Base-by-base conservation (phyloP, 2,329 filamentous ascomycete genomes). In the Plenodomus lindquistii region DNA sequence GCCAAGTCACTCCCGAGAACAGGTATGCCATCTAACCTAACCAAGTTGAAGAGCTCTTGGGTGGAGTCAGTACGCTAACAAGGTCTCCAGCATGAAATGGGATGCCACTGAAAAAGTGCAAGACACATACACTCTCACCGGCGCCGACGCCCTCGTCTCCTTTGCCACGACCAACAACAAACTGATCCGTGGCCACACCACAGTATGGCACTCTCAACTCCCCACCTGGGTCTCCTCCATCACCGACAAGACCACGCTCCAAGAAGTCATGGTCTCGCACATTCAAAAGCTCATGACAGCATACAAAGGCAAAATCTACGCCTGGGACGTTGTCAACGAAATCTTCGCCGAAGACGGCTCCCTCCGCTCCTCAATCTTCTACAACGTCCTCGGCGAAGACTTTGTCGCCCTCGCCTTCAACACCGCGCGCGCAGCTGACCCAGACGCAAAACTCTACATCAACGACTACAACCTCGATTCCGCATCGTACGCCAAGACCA, bases 401-500 rank as follows among this genome's bases (percentile, higher is more conserved):
- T 89, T 86, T 63, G 82, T 91, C 44, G 75, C 77, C 18, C 86
- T 88, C 60, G 87, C 87, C 29, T 91, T 90, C 74, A 77, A 81
- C 43, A 82, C 87, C 10, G 87, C 88, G 17, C 80, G 82, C 42
- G 77, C 77, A 8, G 86, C 85, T 13, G 87, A 90, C 67, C 85
- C 87, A 2, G 62, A 72, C 46, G 85, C 84, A 2, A 86, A 86
- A 72, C 77, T 91, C 34, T 91, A 88, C 76, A 88, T 90, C 74
- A 91, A 91, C 72, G 87, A 91, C 64, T 79, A 77, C 67, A 79
- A 78, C 74, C 79, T 88, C 43, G 86, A 88, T 72, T 76, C 71
- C 37, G 78, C 85, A 16, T 78, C 60, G 56, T 79, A 80, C 60
- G 75, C 79, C 54, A 90, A 91, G 76, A 77, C 77, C 3, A 73